phyloP scores from a whole-genome alignment of 495 filamentous ascomycete species.

The Tuber magnatum region DNA sequence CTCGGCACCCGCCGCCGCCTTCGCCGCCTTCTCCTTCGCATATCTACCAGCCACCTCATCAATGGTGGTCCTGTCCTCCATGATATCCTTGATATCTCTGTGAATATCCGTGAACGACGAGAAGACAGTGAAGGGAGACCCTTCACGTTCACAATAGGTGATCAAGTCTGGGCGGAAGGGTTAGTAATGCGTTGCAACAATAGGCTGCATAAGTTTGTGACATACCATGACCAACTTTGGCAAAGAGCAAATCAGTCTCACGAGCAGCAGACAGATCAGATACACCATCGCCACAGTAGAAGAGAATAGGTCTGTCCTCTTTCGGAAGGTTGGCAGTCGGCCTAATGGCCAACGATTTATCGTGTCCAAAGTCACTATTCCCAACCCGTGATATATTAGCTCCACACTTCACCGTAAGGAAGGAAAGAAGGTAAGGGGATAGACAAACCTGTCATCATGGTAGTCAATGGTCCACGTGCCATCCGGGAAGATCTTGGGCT shows the following conservation, averaged over 20 bases:
- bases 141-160: slow-evolving; percentile 57
- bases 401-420: neutral
- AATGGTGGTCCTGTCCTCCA: slow-evolving; percentile 22
- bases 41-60: slow-evolving; percentile 20
- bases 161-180: slow-evolving; percentile 51
- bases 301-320: slow-evolving; percentile 61
- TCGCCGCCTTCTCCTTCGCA: slow-evolving; percentile 9
- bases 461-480: slow-evolving; percentile 81
- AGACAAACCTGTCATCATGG: slow-evolving; percentile 68
- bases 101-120: slow-evolving; percentile 51
- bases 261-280: slow-evolving; percentile 80
- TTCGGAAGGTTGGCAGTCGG: slow-evolving; percentile 63
- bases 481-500: slow-evolving; percentile 67
- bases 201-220: neutral
- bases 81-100: slow-evolving; percentile 18
- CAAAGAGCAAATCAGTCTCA: slow-evolving; percentile 84
- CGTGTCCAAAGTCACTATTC: slow-evolving; percentile 73
- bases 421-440: neutral
- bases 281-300: slow-evolving; percentile 88
- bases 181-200: neutral
- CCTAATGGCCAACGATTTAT: slow-evolving; percentile 82
- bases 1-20: slow-evolving; percentile 4
- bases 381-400: slow-evolving; percentile 27
- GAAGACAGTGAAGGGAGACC: slow-evolving; percentile 60
- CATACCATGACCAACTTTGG: slow-evolving; percentile 78